Conservation (phyloP, 2,329 filamentous ascomycete genomes). For the Trichophaea hybrida region DNA sequence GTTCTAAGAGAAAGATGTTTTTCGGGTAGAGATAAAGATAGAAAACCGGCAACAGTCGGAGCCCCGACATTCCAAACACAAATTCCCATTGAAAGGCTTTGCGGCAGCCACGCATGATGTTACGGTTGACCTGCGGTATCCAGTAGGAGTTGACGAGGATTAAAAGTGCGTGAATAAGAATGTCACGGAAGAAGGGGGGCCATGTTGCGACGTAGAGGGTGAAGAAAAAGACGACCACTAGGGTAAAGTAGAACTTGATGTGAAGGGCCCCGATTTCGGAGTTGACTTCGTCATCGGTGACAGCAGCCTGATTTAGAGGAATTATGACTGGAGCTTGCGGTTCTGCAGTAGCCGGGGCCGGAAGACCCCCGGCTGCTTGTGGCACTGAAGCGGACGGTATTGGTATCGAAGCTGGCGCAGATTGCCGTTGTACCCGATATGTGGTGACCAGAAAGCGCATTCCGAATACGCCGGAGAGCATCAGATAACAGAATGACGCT, state of each 20-base stretch:
- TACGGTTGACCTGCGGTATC: conserved; percentile 82
- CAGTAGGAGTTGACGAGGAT: conserved; percentile 79
- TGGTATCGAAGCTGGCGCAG: conserved; percentile 14
- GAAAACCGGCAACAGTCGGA: conserved; percentile 63
- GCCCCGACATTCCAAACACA: conserved; percentile 63
- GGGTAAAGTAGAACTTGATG: conserved; percentile 43
- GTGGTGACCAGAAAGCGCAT: conserved; percentile 27
- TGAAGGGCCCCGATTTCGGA: conserved; percentile 40
- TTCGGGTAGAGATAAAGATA: conserved; percentile 70
- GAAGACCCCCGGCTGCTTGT: conserved; percentile 15
- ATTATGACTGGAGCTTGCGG: conserved; percentile 40
- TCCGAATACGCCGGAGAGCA: conserved; percentile 25
- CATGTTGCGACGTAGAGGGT: conserved; percentile 47
- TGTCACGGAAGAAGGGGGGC: conserved; percentile 38
- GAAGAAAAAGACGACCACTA: conserved; percentile 44
- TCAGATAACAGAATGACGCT: conserved; percentile 26
- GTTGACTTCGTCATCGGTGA: conserved; percentile 24
- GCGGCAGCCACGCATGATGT: conserved; percentile 38
- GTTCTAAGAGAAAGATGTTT: conserved; percentile 67
- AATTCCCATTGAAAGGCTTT: conserved; percentile 77
- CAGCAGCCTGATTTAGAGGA: conserved; percentile 34
- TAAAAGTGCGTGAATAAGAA: conserved; percentile 49
- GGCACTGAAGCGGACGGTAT: conserved; percentile 7
- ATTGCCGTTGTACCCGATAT: conserved; percentile 25
- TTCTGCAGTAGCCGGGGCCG: conserved; percentile 28